Base-by-base conservation (phyloP, 345 rosid species). In the Kandelia obovata region DNA sequence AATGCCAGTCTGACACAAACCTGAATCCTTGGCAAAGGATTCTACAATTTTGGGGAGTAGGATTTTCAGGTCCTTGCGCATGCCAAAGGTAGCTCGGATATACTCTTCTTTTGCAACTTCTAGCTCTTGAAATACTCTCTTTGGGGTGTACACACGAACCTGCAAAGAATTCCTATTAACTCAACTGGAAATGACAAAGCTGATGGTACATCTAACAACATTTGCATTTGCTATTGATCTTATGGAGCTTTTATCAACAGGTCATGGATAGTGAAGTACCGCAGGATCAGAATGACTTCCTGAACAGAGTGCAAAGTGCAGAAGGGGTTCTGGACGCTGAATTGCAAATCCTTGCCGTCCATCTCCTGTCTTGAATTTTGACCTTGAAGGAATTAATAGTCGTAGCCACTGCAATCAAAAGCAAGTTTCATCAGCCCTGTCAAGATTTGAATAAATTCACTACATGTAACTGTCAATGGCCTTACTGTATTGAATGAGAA, bases 261-360 rank as follows among this genome's bases (percentile, higher is more conserved):
- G 17, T 43, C 1, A 71, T 62, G 53, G 78, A 51, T 15, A 57
- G 61, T 34, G 23, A 55, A 74, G 69, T 91, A 94, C 98, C 81
- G 93, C 87, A n/a, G 98, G 98, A 83, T 94, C 97, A 4, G 96
- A 94, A 84, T 91, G 97, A 87, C 85, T 91, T 70, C 97, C 97
- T 28, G 92, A 86, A 68, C 95, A 77, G 65, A 94, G 95, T 21
- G 96, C 93, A 71, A 94, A 94, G 76, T 88, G 87, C 43, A 91
- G 63, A 70, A 87, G 96, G 30, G 95, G 85, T 72, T 87, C 98
- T 6, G 87, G 81, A 80, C 72, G 86, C 5, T 87, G 83, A 35
- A 88, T 78, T 62, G 82, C 87, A 78, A 87, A 91, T 39, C 85
- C 82, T 79, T 79, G 86, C 64, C 96, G 80, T 59, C 80, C 82